Evolutionary conservation across 192 early-diverging fungal species (phyloP).

Genomic region (Thamnidium elegans): DNA sequence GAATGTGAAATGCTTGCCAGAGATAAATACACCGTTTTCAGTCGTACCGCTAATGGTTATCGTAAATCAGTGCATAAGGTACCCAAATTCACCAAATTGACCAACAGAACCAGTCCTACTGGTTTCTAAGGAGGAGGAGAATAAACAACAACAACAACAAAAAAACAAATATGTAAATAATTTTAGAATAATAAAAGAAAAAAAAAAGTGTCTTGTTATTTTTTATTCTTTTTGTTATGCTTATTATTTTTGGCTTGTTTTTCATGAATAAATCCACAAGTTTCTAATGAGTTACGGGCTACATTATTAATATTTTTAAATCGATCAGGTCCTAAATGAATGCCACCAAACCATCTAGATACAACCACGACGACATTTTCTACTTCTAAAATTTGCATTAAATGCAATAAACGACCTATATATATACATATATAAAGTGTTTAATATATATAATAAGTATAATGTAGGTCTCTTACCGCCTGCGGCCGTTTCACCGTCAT

Average conservation of each 20-base stretch:
- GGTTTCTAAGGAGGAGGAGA: conserved; percentile 53
- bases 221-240: conserved; percentile 13
- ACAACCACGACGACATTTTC: conserved; percentile 82
- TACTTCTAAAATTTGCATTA: conserved; percentile 73
- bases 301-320: conserved; percentile 93
- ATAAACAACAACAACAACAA: background rate
- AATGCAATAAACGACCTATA: conserved; percentile 70
- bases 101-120: conserved; percentile 67
- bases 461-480: no score
- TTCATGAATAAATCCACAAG: conserved; percentile 55
- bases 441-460: no score
- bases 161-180: conserved; percentile 1
- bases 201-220: conserved; percentile 9
- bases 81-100: conserved; percentile 81
- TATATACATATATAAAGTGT: no score
- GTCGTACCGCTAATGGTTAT: conserved; percentile 62
- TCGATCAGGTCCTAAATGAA: conserved; percentile 56
- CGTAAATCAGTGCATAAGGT: conserved; percentile 83
- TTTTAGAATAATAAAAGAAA: conserved; percentile 5
- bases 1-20: conserved; percentile 71
- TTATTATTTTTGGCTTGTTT: conserved; percentile 16
- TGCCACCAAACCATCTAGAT: conserved; percentile 85
- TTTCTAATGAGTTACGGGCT: conserved; percentile 66
- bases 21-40: conserved; percentile 84
- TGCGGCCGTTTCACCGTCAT: conserved; percentile 93